phyloP scores from a whole-genome alignment of 371 early-diverging fungal species.

The Rhizopus delemar region DNA sequence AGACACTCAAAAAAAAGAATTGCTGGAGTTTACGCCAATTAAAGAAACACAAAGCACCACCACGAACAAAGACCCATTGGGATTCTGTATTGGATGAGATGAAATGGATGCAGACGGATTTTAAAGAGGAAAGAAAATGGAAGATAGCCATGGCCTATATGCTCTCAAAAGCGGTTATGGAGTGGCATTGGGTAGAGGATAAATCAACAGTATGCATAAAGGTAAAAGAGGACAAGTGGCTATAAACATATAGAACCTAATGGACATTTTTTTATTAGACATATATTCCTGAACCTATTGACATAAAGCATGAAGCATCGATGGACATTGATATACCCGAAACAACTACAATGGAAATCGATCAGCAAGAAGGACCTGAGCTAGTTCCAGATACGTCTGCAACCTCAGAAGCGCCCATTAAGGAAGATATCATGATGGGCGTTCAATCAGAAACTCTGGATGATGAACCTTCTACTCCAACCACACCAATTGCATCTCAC shows the following conservation, averaged over 20 bases:
- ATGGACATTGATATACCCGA: not conserved
- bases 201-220: slow-evolving; percentile 70
- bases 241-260: not conserved
- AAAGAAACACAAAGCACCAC: slow-evolving; percentile 67
- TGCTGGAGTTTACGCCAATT: slow-evolving; percentile 85
- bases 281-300: slow-evolving; percentile 10
- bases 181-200: slow-evolving; percentile 78
- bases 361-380: slow-evolving; percentile 4
- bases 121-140: slow-evolving; percentile 84
- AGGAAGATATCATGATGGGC: slow-evolving; percentile 27
- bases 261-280: slow-evolving; percentile 9
- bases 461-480: slow-evolving; percentile 24
- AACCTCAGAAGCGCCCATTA: slow-evolving; percentile 8
- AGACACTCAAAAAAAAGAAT: slow-evolving; percentile 74
- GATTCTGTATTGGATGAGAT: slow-evolving; percentile 87
- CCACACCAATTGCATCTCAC: slow-evolving; percentile 27
- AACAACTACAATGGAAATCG: not conserved
- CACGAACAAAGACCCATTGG: slow-evolving; percentile 84
- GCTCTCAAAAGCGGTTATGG: slow-evolving; percentile 74
- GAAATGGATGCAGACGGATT: slow-evolving; percentile 88
- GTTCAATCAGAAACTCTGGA: slow-evolving; percentile 2
- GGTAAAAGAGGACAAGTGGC: slow-evolving; percentile 31
- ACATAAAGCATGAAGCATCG: slow-evolving; percentile 1
- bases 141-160: slow-evolving; percentile 76
- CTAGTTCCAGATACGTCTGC: not conserved